Base-by-base conservation (phyloP, 2,329 filamentous ascomycete genomes). In the Pseudogymnoascus sp. region DNA sequence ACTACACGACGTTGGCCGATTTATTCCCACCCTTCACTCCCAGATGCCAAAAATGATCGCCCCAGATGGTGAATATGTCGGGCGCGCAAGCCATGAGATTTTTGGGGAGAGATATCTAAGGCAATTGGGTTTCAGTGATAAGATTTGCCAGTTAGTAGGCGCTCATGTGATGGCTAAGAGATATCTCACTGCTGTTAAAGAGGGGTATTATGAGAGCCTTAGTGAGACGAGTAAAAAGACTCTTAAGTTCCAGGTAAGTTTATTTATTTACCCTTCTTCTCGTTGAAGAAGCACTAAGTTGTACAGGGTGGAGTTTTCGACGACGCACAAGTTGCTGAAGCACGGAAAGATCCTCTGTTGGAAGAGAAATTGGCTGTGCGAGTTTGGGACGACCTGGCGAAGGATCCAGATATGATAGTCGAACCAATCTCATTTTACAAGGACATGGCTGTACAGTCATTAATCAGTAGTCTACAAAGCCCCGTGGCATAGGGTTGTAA, bases 1-100 rank as follows among this genome's bases (percentile, higher is more conserved):
- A n/a, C 64, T 65, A 10, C 64, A 65, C 19, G 64, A 65, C 62
- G 53, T 65, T 17, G 64, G 64, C 3, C 61, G 53, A 21, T 65
- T 65, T 47, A 62, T 65, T 13, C 61, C 64, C 26, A 38, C 35
- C 35, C 35, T 38, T 17, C 35, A 38, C 15, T 38, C 35, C 15
- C 21, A 35, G 47, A 62, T 63, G 57, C 64, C 64, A 10, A 28
- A 42, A 19, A 65, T 65, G 64, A 63, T 65, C 47, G 61, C 64
- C 19, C 61, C 64, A 21, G 50, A 57, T 62, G 64, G 64, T 17
- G 60, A 35, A 8, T 40, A 53, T 15, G 21, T 65, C 3, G 64
- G 61, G 19, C 42, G 42, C 26, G 63, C 38, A n/a, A 64, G 63
- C 33, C 63, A 64, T 42, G 63, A 64, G 15, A 44, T 59, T 17